phyloP scores from a whole-genome alignment of 768 basidiomycete genomes.

The Boletus sp. region DNA sequence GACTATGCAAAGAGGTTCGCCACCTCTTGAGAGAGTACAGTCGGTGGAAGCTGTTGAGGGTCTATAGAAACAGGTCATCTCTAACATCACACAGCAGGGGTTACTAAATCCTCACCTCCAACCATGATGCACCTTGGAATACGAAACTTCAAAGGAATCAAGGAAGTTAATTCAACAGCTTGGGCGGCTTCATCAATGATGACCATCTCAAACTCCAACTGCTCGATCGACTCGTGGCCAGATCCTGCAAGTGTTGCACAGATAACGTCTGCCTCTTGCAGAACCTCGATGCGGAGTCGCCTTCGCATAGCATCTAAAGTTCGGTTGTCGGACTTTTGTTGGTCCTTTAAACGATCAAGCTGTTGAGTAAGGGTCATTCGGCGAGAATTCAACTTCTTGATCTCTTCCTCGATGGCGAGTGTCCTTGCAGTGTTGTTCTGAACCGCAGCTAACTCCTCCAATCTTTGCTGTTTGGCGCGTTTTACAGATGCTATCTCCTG shows the following conservation, averaged over 20 bases:
- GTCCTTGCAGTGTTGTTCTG: slow-evolving; percentile 55
- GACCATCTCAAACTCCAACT: slow-evolving; percentile 89
- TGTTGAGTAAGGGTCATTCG: slow-evolving; percentile 62
- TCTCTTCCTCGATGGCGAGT: slow-evolving; percentile 64
- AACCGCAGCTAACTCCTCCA: slow-evolving; percentile 53
- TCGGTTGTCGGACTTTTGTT: slow-evolving; percentile 74
- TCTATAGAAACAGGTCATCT: slow-evolving; percentile 38
- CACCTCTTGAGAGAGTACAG: slow-evolving; percentile 67
- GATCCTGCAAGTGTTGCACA: slow-evolving; percentile 92
- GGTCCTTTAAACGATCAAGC: slow-evolving; percentile 76
- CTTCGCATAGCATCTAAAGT: slow-evolving; percentile 80
- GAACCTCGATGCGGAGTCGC: slow-evolving; percentile 67
- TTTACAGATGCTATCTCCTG: slow-evolving; percentile 71
- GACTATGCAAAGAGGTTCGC: slow-evolving; percentile 23
- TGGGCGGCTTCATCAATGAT: slow-evolving; percentile 99
- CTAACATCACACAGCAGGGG: background rate
- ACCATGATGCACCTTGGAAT: slow-evolving; percentile 88
- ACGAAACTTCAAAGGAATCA: slow-evolving; percentile 91
- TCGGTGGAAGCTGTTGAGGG: slow-evolving; percentile 95
- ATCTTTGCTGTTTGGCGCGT: slow-evolving; percentile 52
- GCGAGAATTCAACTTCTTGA: slow-evolving; percentile 60
- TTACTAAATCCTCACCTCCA: slow-evolving; percentile 51
- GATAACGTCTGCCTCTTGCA: slow-evolving; percentile 88
- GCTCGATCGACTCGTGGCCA: slow-evolving; percentile 81
- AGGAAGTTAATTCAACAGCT: slow-evolving; percentile 88